Evolutionary conservation across 768 basidiomycete genomes (phyloP).

Genomic region (Leucocoprinus sp.): DNA sequence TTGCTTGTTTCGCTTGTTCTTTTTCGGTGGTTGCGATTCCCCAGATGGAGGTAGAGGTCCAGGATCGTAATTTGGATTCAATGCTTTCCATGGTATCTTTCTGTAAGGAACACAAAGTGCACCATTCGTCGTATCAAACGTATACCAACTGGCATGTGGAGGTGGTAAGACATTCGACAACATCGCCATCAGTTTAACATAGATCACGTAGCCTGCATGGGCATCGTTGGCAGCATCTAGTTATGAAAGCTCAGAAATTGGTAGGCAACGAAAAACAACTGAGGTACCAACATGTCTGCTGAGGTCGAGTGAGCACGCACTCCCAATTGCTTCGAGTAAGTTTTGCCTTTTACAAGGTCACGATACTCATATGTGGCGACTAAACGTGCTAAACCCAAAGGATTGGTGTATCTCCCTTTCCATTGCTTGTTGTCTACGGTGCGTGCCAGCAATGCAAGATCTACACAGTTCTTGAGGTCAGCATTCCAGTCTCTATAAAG

Average conservation of each 20-base stretch:
- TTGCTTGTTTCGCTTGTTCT: background rate
- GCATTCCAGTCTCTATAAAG: conserved; percentile 41
- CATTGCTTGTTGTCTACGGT: conserved; percentile 63
- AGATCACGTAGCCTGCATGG: conserved; percentile 52
- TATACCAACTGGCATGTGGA: conserved; percentile 39
- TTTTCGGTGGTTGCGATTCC: conserved; percentile 14
- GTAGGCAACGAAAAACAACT: conserved; percentile 3
- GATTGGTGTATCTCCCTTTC: conserved; percentile 58
- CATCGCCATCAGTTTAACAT: conserved; percentile 38
- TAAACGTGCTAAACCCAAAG: conserved; percentile 58
- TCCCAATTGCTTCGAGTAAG: conserved; percentile 71
- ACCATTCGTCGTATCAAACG: conserved; percentile 47
- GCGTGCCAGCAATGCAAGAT: conserved; percentile 61
- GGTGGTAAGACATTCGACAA: conserved; percentile 24
- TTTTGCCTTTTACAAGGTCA: conserved; percentile 47
- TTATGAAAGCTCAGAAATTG: conserved; percentile 6
- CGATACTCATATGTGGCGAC: conserved; percentile 52
- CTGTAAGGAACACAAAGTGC: conserved; percentile 35
- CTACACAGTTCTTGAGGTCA: conserved; percentile 48
- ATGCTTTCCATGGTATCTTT: conserved; percentile 37
- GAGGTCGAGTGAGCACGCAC: conserved; percentile 28
- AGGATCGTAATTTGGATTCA: conserved; percentile 65
- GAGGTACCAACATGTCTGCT: conserved; percentile 51
- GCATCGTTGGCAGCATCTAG: conserved; percentile 70
- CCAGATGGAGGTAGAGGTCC: conserved; percentile 54